Evolutionary conservation across 768 basidiomycete species (phyloP).

Genomic region (Suillus discolor): DNA sequence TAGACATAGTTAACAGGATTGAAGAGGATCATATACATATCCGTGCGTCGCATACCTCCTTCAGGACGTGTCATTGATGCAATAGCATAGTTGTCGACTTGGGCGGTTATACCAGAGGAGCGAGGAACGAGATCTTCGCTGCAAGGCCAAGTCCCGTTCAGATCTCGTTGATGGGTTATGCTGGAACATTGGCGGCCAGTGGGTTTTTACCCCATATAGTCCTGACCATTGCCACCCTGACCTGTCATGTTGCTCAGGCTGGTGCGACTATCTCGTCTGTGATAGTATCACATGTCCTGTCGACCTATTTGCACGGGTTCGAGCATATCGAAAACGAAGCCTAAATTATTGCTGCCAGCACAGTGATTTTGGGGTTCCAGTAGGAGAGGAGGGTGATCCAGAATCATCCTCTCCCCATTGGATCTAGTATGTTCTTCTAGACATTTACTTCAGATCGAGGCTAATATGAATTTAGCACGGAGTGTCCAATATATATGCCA

Average conservation of each 20-base stretch:
- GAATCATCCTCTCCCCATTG: conserved; percentile 39
- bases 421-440: conserved; percentile 42
- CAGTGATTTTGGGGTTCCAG: conserved; percentile 31
- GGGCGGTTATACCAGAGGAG: conserved; percentile 55
- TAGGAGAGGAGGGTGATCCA: conserved; percentile 45
- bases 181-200: conserved; percentile 47
- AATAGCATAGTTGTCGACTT: conserved; percentile 42
- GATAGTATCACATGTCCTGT: conserved; percentile 48
- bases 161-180: conserved; percentile 52
- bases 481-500: conserved; percentile 50
- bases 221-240: neutral
- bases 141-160: conserved; percentile 51
- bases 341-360: neutral
- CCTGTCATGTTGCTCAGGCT: conserved; percentile 29
- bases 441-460: neutral
- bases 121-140: conserved; percentile 54
- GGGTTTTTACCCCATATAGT: conserved; percentile 11
- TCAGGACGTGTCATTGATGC: neutral
- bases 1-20: conserved; percentile 42
- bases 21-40: conserved; percentile 47
- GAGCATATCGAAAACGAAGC: conserved; percentile 22
- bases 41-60: conserved; percentile 29
- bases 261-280: conserved; percentile 51
- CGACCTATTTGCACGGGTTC: conserved; percentile 37
- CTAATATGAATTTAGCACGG: conserved; percentile 33